phyloP scores from a whole-genome alignment of 1,139 yeast genomes.

The Pichia sp. region DNA sequence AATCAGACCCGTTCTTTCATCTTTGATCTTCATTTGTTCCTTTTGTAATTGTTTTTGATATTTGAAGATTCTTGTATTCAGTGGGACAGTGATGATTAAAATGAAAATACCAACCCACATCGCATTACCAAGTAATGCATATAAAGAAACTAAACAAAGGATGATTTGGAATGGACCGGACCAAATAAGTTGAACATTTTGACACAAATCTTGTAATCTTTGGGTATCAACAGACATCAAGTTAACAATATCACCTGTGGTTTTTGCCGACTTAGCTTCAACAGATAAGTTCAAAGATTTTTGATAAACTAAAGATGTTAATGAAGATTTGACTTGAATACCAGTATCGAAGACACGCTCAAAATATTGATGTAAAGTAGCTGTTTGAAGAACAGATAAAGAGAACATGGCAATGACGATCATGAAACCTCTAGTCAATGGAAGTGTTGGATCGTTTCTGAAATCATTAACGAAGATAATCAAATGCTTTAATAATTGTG shows the following conservation, averaged over 20 bases:
- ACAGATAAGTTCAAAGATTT: slow-evolving; percentile 80
- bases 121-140: slow-evolving; percentile 76
- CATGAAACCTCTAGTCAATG: slow-evolving; percentile 78
- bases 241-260: slow-evolving; percentile 97
- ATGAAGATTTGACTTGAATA: slow-evolving; percentile 80
- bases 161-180: slow-evolving; percentile 94
- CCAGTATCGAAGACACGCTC: slow-evolving; percentile 87
- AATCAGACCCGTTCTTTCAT: slow-evolving; percentile 68
- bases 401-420: slow-evolving; percentile 82
- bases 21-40: slow-evolving; percentile 65
- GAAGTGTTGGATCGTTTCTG: slow-evolving; percentile 44
- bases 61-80: slow-evolving; percentile 73
- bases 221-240: slow-evolving; percentile 97
- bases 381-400: slow-evolving; percentile 81
- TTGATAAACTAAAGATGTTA: slow-evolving; percentile 76
- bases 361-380: slow-evolving; percentile 88
- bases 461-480: slow-evolving; percentile 85
- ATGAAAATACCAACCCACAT: slow-evolving; percentile 98
- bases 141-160: slow-evolving; percentile 73
- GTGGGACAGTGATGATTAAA: slow-evolving; percentile 81
- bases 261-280: slow-evolving; percentile 75
- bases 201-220: slow-evolving; percentile 86
- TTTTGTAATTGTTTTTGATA: slow-evolving; percentile 78
- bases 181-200: slow-evolving; percentile 87
- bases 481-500: slow-evolving; percentile 73